Evolutionary conservation across 306 rosid species (phyloP), one percentile per base, ranked within the genome.

Genomic region (Rosa rugosa): DNA sequence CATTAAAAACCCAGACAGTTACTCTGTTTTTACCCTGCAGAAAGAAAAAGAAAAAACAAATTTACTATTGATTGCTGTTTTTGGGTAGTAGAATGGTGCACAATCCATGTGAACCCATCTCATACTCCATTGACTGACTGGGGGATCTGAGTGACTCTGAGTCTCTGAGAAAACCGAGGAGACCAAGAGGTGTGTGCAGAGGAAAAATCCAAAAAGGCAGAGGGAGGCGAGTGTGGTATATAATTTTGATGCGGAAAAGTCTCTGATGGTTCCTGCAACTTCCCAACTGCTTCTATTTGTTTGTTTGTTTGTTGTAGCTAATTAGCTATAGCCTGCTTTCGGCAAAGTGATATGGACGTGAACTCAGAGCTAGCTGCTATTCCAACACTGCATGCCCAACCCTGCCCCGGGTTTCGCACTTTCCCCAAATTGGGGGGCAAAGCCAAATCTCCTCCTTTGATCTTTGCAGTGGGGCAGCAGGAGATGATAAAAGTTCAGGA

Each of bases 41-140:
- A 5, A 31, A 31, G 2, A 31, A 31, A 31, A 31, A 2, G 1
- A 60, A 11, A 62, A 27, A 12, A 4, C 69, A 34, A 13, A 64
- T 0, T 25, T 60, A 25, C 38, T 4, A 25, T 63, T 38, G 71
- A 66, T 66, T 66, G 25, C 71, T 17, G 47, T 66, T 63, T 34
- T 6, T 34, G 71, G 40, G 40, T 38, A 8, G 47, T 65, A 17
- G 45, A 1, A 17, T 64, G 77, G 80, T 81, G 85, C 84, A 69
- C 25, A 54, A 54, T 84, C 85, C 90, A 83, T 89, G 87, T 85
- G 89, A 86, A 82, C 71, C 81, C 84, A 76, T 51, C 65, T 42
- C 50, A 41, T 73, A 54, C 62, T 71, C 49, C 85, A 87, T 80
- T 87, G 84, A 84, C 82, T 23, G 49, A 23, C 38, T 2, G 8